These are phyloP conservation scores for Sclerotinia sclerotiorum DNA, from an alignment of 2,329 filamentous ascomycete genomes.

Conservation along the genomic window DNA sequence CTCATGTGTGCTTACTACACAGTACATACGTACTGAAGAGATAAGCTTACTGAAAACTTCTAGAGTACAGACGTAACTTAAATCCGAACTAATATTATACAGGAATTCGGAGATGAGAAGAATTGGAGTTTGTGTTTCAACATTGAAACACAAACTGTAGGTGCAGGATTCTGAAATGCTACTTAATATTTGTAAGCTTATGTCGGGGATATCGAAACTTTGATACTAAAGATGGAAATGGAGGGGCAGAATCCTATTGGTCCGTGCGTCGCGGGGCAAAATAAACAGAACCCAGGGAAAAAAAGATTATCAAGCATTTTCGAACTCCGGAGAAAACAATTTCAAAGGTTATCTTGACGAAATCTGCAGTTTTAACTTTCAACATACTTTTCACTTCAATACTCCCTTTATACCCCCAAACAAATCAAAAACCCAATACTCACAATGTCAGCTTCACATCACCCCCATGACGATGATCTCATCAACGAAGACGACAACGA, in stretches of 20 bases:
- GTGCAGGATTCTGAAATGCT: background rate
- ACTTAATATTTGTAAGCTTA: background rate
- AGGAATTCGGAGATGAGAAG: background rate
- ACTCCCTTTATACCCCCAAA: background rate
- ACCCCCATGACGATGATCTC: conserved; percentile 30
- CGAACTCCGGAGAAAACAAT: conserved; percentile 17
- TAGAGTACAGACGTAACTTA: too few relatives aligned
- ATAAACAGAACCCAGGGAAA: conserved; percentile 2
- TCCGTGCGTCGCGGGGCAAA: conserved; percentile 22
- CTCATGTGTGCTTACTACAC: background rate
- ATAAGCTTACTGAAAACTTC: background rate
- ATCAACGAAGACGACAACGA: conserved; percentile 56
- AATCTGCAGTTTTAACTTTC: background rate
- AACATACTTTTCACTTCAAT: background rate
- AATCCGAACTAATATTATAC: background rate
- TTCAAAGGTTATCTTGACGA: background rate
- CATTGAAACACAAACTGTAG: background rate
- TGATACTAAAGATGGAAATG: background rate
- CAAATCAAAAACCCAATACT: background rate
- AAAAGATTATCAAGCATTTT: conserved; percentile 27
- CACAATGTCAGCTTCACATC: conserved; percentile 34
- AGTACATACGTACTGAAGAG: background rate
- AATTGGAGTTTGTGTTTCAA: background rate
- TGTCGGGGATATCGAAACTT: background rate
- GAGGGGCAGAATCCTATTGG: conserved; percentile 7